Base-by-base conservation (phyloP, 805 yeast genomes). In the Blastobotrys chiropterorum region DNA sequence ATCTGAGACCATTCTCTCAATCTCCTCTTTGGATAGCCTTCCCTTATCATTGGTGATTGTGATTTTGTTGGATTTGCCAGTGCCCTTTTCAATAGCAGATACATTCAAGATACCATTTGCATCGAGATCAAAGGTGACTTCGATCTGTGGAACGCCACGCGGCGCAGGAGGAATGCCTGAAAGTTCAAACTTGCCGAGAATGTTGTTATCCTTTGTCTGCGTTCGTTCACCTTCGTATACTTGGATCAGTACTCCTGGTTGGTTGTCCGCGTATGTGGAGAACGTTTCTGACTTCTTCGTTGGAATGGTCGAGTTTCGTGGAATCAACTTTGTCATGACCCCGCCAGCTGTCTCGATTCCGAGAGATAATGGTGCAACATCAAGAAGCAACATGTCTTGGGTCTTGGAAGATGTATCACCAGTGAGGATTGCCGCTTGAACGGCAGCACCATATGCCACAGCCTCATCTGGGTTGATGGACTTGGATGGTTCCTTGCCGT, bases 311-410 rank as follows among this genome's bases (percentile, higher is more conserved):
- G 96, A 85, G 86, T 92, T 92, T 82, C 99, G 87, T 78, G 97
- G 96, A 67, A 92, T 90, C 76, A 90, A 83, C 78, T 88, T 88
- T 72, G 97, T 90, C 96, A 90, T 90, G 75, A 90, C 90, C 83
- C 97, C 97, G 80, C 98, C 97, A 67, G 97, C 97, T 62, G 97
- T 90, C 79, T 90, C 97, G 74, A 90, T 90, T 83, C 98, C 98
- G 65, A 90, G 73, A 51, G 97, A 90, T 71, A 90, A 81, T 74
- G 98, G 97, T 67, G 97, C 95, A 72, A 90, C 97, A 81, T 90
- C 98, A 71, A 92, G 82, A 68, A 90, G 80, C 70, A 92, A 78
- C 72, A 90, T 79, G 73, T 90, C 97, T 79, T 90, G 96, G 56
- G 97, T 90, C 85, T 89, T 89, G 57, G 96, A 83, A 42, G 97